These are phyloP conservation scores for Spiromastix sp. DNA, from an alignment of 2,329 filamentous ascomycete genomes.

Conservation along the genomic window DNA sequence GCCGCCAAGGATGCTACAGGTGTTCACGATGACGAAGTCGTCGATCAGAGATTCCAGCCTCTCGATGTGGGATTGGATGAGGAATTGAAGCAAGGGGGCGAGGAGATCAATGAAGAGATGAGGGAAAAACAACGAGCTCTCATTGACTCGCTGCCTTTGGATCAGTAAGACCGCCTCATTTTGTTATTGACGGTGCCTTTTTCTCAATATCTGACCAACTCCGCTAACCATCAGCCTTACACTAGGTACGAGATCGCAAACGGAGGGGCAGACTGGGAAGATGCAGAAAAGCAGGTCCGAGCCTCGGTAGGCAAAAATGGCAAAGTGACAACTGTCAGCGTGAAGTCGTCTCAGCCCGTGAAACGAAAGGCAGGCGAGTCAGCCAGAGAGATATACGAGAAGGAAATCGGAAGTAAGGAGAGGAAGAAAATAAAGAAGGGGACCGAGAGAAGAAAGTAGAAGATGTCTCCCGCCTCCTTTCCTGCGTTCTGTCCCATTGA, in stretches of 20 bases:
- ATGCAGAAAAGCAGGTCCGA: conserved; percentile 64
- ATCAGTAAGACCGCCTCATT: conserved; percentile 52
- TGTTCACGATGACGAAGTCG: conserved; percentile 59
- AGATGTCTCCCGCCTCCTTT: conserved; percentile 1
- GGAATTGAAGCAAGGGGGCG: conserved; percentile 73
- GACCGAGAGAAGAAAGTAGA: conserved; percentile 27
- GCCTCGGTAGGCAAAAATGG: conserved; percentile 43
- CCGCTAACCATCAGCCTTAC: conserved; percentile 4
- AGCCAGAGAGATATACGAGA: conserved; percentile 38
- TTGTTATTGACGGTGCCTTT: neutral
- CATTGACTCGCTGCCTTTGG: conserved; percentile 81
- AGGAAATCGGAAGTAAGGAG: conserved; percentile 32
- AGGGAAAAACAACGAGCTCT: conserved; percentile 74
- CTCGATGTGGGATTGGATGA: conserved; percentile 64
- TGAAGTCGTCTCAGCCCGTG: conserved; percentile 60
- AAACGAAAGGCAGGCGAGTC: conserved; percentile 63
- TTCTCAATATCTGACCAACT: neutral
- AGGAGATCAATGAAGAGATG: conserved; percentile 61
- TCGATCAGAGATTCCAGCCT: conserved; percentile 57
- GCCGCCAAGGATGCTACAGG: conserved; percentile 37
- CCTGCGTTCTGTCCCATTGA: neutral
- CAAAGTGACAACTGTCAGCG: conserved; percentile 52
- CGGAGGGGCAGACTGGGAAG: conserved; percentile 42
- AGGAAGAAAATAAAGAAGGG: conserved; percentile 36
- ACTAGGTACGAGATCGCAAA: conserved; percentile 37